Conservation (phyloP, 2,329 filamentous ascomycete species). For the Madurella mycetomatis region DNA sequence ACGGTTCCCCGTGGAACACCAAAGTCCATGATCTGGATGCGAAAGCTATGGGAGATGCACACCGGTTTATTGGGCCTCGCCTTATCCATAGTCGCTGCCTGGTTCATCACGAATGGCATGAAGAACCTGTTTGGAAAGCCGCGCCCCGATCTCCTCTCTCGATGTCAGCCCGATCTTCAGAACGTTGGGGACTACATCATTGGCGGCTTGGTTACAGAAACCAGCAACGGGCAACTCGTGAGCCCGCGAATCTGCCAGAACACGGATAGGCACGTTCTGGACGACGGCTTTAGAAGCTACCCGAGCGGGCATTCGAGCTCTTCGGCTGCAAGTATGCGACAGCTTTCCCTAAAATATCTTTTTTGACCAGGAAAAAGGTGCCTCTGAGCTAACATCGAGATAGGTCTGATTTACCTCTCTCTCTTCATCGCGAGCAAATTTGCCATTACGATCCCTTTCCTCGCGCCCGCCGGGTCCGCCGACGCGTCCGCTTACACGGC, state of each 20-base stretch:
- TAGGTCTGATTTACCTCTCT: slow-evolving; percentile 77
- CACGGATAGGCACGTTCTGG: slow-evolving; percentile 53
- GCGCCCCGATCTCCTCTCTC: slow-evolving; percentile 75
- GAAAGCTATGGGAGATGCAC: slow-evolving; percentile 89
- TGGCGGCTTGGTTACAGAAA: slow-evolving; percentile 53
- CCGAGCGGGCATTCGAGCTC: slow-evolving; percentile 62
- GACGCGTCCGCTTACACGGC: slow-evolving; percentile 56
- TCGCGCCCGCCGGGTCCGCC: slow-evolving; percentile 46
- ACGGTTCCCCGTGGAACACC: slow-evolving; percentile 61
- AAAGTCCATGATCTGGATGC: slow-evolving; percentile 63
- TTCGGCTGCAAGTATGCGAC: slow-evolving; percentile 52
- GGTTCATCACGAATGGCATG: slow-evolving; percentile 78
- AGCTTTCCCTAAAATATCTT: slow-evolving; percentile 27
- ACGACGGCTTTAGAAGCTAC: slow-evolving; percentile 83
- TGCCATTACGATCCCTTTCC: slow-evolving; percentile 67
- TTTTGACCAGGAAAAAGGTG: neutral
- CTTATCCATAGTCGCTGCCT: slow-evolving; percentile 65
- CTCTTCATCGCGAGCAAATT: slow-evolving; percentile 85
- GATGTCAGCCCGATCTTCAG: slow-evolving; percentile 70
- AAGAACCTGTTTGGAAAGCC: slow-evolving; percentile 71
- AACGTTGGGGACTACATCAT: slow-evolving; percentile 59
- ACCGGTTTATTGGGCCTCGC: slow-evolving; percentile 78
- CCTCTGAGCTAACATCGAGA: slow-evolving; percentile 27
- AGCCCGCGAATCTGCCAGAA: slow-evolving; percentile 72
- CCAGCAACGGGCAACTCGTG: slow-evolving; percentile 63